These are phyloP conservation scores for Paracoccidioides lutzii DNA, from an alignment of 2,329 filamentous ascomycete species.

Conservation along the genomic window DNA sequence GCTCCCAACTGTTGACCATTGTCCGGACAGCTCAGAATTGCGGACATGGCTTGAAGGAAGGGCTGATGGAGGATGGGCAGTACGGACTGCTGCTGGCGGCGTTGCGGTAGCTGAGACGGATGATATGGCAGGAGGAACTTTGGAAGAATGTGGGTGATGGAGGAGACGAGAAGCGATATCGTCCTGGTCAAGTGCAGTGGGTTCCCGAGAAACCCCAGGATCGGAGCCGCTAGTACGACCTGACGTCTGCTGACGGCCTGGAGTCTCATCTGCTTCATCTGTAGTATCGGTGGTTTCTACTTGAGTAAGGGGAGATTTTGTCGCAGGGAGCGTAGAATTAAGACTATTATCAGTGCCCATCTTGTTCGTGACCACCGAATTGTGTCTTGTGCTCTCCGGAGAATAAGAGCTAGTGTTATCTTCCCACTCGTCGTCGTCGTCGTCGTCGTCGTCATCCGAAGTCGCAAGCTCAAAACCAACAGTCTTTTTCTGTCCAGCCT, in stretches of 20 bases:
- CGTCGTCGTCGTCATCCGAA: conserved; percentile 31
- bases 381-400: conserved; percentile 34
- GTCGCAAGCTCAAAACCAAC: conserved; percentile 35
- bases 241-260: conserved; percentile 1
- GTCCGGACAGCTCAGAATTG: conserved; percentile 17
- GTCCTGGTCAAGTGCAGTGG: conserved; percentile 18
- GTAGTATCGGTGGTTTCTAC: neutral
- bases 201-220: conserved; percentile 14
- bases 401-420: conserved; percentile 36
- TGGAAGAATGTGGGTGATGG: conserved; percentile 29
- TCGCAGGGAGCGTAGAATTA: neutral
- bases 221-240: neutral
- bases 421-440: conserved; percentile 34
- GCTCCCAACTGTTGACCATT: conserved; percentile 17
- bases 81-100: conserved; percentile 22
- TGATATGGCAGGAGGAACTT: conserved; percentile 36
- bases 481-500: conserved; percentile 31
- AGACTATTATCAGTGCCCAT: conserved; percentile 8
- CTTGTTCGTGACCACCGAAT: conserved; percentile 26
- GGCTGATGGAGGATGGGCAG: conserved; percentile 26
- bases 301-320: conserved; percentile 12
- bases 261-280: neutral
- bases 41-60: conserved; percentile 22
- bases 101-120: conserved; percentile 35
- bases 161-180: conserved; percentile 27